Conservation (phyloP, 2,329 filamentous ascomycete species). For the Fusarium abutilonis region DNA sequence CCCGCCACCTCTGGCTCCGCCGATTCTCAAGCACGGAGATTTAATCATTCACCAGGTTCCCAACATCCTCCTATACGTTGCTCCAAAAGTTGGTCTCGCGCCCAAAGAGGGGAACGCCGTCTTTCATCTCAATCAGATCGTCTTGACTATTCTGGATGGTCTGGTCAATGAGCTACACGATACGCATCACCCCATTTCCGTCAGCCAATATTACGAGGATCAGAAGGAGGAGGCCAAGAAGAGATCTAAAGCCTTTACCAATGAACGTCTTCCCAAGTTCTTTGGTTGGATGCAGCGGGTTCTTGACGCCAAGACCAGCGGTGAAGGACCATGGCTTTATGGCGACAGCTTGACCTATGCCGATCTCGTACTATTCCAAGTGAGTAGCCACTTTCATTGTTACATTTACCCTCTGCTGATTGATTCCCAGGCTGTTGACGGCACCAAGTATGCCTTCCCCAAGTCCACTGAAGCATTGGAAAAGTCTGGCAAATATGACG, state of each 20-base stretch:
- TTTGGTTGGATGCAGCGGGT: conserved; percentile 75
- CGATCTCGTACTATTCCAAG: conserved; percentile 78
- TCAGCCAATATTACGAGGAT: conserved; percentile 73
- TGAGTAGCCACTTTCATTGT: conserved; percentile 45
- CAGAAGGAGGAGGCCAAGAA: conserved; percentile 74
- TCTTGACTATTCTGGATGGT: conserved; percentile 75
- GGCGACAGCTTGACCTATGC: conserved; percentile 73
- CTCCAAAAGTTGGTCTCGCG: conserved; percentile 66
- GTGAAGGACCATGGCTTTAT: conserved; percentile 72
- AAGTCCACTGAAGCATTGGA: conserved; percentile 68
- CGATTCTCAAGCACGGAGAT: conserved; percentile 70
- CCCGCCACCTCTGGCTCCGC: conserved; percentile 73
- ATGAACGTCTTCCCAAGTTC: conserved; percentile 75
- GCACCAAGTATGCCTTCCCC: conserved; percentile 73
- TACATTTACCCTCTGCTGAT: conserved; percentile 48
- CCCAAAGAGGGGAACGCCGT: conserved; percentile 55
- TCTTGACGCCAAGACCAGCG: conserved; percentile 63
- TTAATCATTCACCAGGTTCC: conserved; percentile 74
- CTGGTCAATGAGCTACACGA: conserved; percentile 78
- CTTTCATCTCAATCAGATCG: conserved; percentile 70
- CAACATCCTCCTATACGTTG: conserved; percentile 78
- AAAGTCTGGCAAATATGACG: conserved; percentile 64
- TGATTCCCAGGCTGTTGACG: conserved; percentile 55
- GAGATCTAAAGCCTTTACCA: conserved; percentile 66
- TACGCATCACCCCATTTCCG: conserved; percentile 76